phyloP scores from a whole-genome alignment of 768 basidiomycete species.

The Epithele typhae region DNA sequence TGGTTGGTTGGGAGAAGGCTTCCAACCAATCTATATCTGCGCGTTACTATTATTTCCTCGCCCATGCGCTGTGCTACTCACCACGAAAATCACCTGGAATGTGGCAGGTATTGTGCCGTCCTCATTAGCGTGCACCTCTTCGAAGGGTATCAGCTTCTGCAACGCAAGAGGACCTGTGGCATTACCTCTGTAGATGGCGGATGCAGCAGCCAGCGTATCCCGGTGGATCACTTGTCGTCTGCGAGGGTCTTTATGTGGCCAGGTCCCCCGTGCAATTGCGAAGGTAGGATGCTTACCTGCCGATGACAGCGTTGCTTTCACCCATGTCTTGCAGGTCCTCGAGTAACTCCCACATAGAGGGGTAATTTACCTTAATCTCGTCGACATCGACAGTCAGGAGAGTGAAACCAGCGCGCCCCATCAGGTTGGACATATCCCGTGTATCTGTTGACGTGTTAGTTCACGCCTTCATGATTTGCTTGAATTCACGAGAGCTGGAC shows the following conservation, averaged over 20 bases:
- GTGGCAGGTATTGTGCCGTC: slow-evolving; percentile 90
- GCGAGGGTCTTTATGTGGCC: not conserved
- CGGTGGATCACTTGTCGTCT: slow-evolving; percentile 69
- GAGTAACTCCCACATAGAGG: slow-evolving; percentile 94
- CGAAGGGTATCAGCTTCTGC: not conserved
- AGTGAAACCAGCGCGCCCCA: slow-evolving; percentile 90
- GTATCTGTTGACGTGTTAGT: too few species aligned
- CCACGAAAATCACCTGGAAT: slow-evolving; percentile 95
- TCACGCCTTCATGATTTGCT: too few species aligned
- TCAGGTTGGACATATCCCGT: slow-evolving; percentile 87
- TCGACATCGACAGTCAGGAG: slow-evolving; percentile 94
- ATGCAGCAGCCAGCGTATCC: slow-evolving; percentile 87
- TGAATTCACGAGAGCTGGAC: too few species aligned
- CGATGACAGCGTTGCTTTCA: slow-evolving; percentile 87
- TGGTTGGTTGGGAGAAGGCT: slow-evolving; percentile 62
- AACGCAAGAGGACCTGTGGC: slow-evolving; percentile 3
- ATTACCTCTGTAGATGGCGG: slow-evolving; percentile 90
- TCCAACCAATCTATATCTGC: slow-evolving; percentile 74
- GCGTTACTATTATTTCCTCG: not conserved
- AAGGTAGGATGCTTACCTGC: slow-evolving; percentile 47
- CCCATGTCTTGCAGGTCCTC: slow-evolving; percentile 97
- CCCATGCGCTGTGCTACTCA: slow-evolving; percentile 29
- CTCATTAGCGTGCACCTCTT: slow-evolving; percentile 80
- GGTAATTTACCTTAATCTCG: slow-evolving; percentile 87
- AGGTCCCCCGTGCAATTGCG: not conserved